Evolutionary conservation across 2,329 filamentous ascomycete species (phyloP).

Genomic region (Venturia oleaginea): DNA sequence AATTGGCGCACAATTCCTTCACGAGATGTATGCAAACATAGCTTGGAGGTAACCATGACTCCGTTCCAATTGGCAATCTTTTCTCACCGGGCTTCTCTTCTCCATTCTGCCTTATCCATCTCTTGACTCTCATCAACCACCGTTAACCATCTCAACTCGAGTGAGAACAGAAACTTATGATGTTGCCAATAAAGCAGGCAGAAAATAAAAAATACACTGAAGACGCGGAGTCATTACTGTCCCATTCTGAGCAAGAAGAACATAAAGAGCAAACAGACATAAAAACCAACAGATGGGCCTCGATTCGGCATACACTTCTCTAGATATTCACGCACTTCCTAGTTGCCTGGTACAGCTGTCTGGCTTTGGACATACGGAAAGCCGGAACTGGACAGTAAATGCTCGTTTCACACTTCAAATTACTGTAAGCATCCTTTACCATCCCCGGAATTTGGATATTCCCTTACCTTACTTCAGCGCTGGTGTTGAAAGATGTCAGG

Average conservation of each 20-base stretch:
- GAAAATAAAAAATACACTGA: not conserved
- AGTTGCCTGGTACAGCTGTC: not conserved
- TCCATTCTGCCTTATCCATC: not conserved
- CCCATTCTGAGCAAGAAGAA: not conserved
- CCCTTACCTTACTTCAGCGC: constrained; percentile 36
- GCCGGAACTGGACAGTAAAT: not conserved
- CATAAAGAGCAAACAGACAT: not conserved
- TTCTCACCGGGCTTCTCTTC: not conserved
- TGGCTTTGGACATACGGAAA: not conserved
- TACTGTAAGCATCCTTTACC: not conserved
- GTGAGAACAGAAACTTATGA: not conserved
- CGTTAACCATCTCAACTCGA: not conserved
- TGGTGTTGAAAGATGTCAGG: constrained; percentile 30
- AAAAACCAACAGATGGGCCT: not conserved
- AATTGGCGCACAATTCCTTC: not conserved
- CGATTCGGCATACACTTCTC: not conserved
- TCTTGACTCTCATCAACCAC: not conserved
- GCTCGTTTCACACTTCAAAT: not conserved
- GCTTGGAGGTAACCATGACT: not conserved
- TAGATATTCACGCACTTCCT: constrained; percentile 1
- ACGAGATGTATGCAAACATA: not conserved
- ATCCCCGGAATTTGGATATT: constrained; percentile 16
- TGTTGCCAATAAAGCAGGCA: not conserved
- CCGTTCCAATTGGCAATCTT: not conserved
- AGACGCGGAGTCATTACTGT: constrained; percentile 4